A percentile compares a stretch with the other conserved stretches of the same genome.
These are phyloP conservation scores for Santalum album DNA, from an alignment of 164 flowering plant species.

Conservation along the genomic window DNA sequence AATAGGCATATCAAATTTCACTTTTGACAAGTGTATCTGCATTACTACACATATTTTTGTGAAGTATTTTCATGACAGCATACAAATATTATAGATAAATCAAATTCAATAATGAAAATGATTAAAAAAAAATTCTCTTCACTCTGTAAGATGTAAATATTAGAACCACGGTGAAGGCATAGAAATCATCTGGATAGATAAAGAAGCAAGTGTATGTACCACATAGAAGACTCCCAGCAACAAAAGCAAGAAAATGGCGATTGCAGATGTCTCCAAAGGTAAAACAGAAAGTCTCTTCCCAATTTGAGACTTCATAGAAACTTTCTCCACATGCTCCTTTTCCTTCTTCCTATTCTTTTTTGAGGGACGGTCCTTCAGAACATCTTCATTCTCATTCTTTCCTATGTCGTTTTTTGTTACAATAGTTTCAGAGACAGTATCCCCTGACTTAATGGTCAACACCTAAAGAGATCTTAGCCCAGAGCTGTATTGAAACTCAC, in stretches of 20 bases:
- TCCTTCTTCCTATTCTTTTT: constrained; percentile 4
- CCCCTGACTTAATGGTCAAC: background rate
- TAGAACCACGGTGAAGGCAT: too few relatives aligned
- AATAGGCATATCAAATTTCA: too few relatives aligned
- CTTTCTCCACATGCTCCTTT: constrained; percentile 19
- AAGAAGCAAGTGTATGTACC: constrained; percentile 37
- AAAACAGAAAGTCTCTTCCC: constrained; percentile 71
- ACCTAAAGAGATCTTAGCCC: background rate
- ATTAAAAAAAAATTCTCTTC: too few relatives aligned
- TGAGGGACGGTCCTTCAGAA: background rate
- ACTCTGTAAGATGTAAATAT: too few relatives aligned
- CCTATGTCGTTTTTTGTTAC: background rate
- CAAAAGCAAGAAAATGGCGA: constrained; percentile 66
- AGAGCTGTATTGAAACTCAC: background rate
- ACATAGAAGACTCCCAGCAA: constrained; percentile 93
- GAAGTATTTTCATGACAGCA: too few relatives aligned
- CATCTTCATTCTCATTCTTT: background rate
- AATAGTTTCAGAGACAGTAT: background rate
- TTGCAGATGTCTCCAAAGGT: constrained; percentile 70
- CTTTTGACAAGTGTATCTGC: too few relatives aligned
- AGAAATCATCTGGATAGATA: too few relatives aligned
- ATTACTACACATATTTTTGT: too few relatives aligned
- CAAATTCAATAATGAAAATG: too few relatives aligned
- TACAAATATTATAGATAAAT: too few relatives aligned
- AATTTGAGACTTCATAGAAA: constrained; percentile 34